Conservation (phyloP, 805 yeast genomes). For the Cyberlindnera suaveolens region DNA sequence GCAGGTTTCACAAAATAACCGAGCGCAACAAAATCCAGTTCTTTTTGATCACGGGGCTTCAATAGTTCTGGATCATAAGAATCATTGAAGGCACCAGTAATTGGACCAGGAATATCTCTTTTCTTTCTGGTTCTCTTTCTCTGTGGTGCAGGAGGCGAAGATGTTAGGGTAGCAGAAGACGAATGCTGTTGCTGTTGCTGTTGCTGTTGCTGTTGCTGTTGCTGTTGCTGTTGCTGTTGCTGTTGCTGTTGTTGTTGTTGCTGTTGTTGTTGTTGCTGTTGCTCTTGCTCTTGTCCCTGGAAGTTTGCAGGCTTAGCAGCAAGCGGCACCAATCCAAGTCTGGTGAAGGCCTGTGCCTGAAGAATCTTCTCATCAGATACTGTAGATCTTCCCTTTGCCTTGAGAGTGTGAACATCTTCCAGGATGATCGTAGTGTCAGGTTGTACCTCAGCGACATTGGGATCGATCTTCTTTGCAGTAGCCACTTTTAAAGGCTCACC, state of each 20-base stretch:
- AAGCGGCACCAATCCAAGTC: slow-evolving; percentile 9
- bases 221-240: neutral
- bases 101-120: slow-evolving; percentile 21
- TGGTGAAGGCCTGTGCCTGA: slow-evolving; percentile 4
- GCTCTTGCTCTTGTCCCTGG: no score
- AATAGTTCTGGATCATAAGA: slow-evolving; percentile 9
- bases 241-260: neutral
- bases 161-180: neutral
- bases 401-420: slow-evolving; percentile 16
- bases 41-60: neutral
- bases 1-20: slow-evolving; percentile 22
- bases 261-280: neutral
- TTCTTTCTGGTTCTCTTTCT: slow-evolving; percentile 4
- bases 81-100: slow-evolving; percentile 14
- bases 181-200: neutral
- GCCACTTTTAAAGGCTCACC: no score
- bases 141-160: neutral
- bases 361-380: slow-evolving; percentile 10
- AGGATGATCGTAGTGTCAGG: slow-evolving; percentile 8
- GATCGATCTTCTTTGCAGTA: neutral
- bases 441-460: neutral
- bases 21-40: slow-evolving; percentile 14
- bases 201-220: neutral
- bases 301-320: slow-evolving; percentile 2
- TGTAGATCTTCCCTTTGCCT: slow-evolving; percentile 20